Percentiles rank a stretch among this genome's conserved stretches.
Evolutionary conservation across 2,329 filamentous ascomycete genomes (phyloP).

Genomic region (Graphilbum ipis-grandicollis): DNA sequence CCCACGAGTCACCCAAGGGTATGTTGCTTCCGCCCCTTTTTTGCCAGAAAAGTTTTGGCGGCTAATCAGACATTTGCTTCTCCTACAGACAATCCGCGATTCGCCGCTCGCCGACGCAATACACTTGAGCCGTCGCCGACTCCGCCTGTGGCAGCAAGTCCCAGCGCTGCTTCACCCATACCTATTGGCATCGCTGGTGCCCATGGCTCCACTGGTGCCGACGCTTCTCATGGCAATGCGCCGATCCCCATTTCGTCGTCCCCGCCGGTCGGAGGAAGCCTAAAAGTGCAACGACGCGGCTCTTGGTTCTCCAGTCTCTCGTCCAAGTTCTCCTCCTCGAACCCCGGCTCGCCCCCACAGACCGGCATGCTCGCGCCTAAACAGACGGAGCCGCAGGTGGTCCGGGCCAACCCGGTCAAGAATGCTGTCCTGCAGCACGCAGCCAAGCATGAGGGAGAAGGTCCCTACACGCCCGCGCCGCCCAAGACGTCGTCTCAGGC

Average conservation of each 20-base stretch:
- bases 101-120: slow-evolving; percentile 11
- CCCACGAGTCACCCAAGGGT: slow-evolving; percentile 70
- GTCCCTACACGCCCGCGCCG: slow-evolving; percentile 57
- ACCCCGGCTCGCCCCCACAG: slow-evolving; percentile 15
- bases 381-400: slow-evolving; percentile 25
- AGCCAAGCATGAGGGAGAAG: slow-evolving; percentile 36
- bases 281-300: slow-evolving; percentile 33
- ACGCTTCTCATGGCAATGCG: neutral
- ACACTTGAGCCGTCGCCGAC: slow-evolving; percentile 7
- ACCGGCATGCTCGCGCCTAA: slow-evolving; percentile 17
- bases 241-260: neutral
- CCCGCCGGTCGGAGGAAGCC: neutral
- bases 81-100: slow-evolving; percentile 12
- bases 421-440: slow-evolving; percentile 43
- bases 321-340: slow-evolving; percentile 63
- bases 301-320: slow-evolving; percentile 93
- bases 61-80: neutral
- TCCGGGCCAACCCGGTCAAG: slow-evolving; percentile 31
- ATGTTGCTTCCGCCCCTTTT: slow-evolving; percentile 54
- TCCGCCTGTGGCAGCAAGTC: neutral
- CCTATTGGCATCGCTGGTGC: slow-evolving; percentile 2
- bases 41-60: neutral
- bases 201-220: too few species aligned
- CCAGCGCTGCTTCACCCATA: neutral
- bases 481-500: slow-evolving; percentile 45